Evolutionary conservation across 2,329 filamentous ascomycete genomes (phyloP), one percentile per base, ranked within the genome.

Genomic region (Parasarocladium wereldwijsianum): DNA sequence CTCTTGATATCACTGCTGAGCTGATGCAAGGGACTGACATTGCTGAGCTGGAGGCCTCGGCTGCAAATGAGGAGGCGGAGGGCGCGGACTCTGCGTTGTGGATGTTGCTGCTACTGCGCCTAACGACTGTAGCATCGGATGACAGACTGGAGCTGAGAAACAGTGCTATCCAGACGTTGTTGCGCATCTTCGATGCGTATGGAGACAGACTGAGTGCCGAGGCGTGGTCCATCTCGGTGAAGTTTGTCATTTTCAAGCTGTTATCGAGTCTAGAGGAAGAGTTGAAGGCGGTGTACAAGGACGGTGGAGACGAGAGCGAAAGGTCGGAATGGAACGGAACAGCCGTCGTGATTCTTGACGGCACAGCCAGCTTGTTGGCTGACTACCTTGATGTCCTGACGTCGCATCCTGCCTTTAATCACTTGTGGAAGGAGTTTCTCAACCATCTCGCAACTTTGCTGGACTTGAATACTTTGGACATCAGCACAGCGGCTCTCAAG

Each of bases 111-210:
- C 57, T 92, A 4, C 55, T 83, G 3, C 62, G 80, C 17, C 55
- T 92, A 3, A 79, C 79, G 0, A 66, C 70, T 1, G 72, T 86
- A 6, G 78, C 81, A 2, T 69, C 68, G 2, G 78, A 86, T 43
- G 66, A 73, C 21, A 66, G 80, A 26, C 58, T 80, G 3, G 84
- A 93, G 46, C 62, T 90, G 24, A 68, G 83, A 24, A 87, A 87
- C 42, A 85, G 81, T 58, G 84, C 86, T 1, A 81, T 94, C 14
- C 87, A 94, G 49, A 94, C 87, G 0, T 59, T 96, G 4, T 66
- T 94, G 33, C 72, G 85, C 26, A 93, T 96, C 13, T 85, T 96
- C 38, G 85, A 93, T 48, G 85, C 83, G 2, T 92, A 92, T 38
- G 84, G 84, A 8, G 79, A 86, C 39, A 76, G 79, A 31, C 62